A percentile compares a stretch with the other conserved stretches of the same genome.
phyloP scores from a whole-genome alignment of 345 rosid genomes.

The Populus davidiana region DNA sequence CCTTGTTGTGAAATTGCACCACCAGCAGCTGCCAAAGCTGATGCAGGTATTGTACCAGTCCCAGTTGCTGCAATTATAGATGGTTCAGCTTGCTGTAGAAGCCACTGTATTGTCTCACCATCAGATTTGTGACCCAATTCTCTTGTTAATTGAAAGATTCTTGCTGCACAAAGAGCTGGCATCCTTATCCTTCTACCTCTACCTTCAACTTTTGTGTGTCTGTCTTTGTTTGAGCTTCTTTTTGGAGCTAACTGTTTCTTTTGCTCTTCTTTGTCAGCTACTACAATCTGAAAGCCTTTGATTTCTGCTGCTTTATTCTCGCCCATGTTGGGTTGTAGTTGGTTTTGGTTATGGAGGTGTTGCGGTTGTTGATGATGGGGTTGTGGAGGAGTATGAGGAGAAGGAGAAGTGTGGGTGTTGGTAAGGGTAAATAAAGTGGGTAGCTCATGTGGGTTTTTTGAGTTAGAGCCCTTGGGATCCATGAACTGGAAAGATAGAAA shows the following conservation, averaged over 20 bases:
- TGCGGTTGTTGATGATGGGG: slow-evolving; percentile 22
- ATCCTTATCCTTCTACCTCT: slow-evolving; percentile 92
- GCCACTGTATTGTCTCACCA: slow-evolving; percentile 97
- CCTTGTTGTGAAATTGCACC: slow-evolving; percentile 64
- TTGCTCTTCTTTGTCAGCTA: slow-evolving; percentile 60
- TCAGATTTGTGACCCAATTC: slow-evolving; percentile 98
- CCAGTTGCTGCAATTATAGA: slow-evolving; percentile 92
- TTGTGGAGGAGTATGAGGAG: slow-evolving; percentile 17
- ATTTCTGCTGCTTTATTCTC: slow-evolving; percentile 57
- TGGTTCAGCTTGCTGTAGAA: slow-evolving; percentile 90
- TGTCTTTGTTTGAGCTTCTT: slow-evolving; percentile 88
- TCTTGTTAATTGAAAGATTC: slow-evolving; percentile 93
- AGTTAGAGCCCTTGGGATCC: slow-evolving; percentile 62
- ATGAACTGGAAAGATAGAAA: slow-evolving; percentile 29
- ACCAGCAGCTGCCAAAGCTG: slow-evolving; percentile 67
- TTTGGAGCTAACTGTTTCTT: slow-evolving; percentile 70
- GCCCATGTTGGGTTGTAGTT: slow-evolving; percentile 29
- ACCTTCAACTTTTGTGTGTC: slow-evolving; percentile 95
- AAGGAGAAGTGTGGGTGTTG: slow-evolving; percentile 8
- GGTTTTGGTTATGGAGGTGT: slow-evolving; percentile 24
- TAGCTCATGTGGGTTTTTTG: slow-evolving; percentile 41
- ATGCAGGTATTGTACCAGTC: slow-evolving; percentile 91
- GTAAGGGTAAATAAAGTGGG: slow-evolving; percentile 59
- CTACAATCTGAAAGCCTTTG: slow-evolving; percentile 72
- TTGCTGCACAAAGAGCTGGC: slow-evolving; percentile 97